Evolutionary conservation across 768 basidiomycete species (phyloP).

Genomic region (Termitomyces titanicus): DNA sequence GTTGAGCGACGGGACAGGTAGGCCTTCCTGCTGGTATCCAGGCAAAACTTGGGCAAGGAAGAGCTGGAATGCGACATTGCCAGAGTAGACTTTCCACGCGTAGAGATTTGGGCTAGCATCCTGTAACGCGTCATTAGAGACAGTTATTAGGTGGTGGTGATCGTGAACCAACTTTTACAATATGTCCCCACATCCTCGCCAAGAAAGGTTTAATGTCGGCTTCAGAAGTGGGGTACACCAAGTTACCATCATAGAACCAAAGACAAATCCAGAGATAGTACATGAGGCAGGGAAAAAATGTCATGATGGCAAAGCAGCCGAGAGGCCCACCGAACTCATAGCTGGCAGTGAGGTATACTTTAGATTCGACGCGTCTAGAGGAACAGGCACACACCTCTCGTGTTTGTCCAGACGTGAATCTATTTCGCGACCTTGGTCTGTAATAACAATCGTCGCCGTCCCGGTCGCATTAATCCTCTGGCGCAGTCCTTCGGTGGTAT

Average conservation of each 20-base stretch:
- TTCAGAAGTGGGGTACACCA: conserved; percentile 64
- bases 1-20: conserved; percentile 90
- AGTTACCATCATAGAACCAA: conserved; percentile 89
- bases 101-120: conserved; percentile 88
- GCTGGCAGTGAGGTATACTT: conserved; percentile 36
- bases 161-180: conserved; percentile 53
- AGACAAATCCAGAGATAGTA: conserved; percentile 99
- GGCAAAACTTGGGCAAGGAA: conserved; percentile 88
- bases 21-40: conserved; percentile 90
- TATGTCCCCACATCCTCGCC: conserved; percentile 78
- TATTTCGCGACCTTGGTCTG: conserved; percentile 68
- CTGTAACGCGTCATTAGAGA: conserved; percentile 34
- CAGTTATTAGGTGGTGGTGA: too few relatives aligned
- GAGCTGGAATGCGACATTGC: conserved; percentile 86
- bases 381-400: conserved; percentile 39
- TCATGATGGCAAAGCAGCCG: conserved; percentile 92
- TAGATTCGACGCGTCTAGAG: conserved; percentile 2
- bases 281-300: conserved; percentile 92
- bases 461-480: conserved; percentile 19
- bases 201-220: conserved; percentile 79
- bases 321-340: conserved; percentile 96
- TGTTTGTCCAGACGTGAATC: conserved; percentile 77
- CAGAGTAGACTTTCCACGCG: conserved; percentile 88
- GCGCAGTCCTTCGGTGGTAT: conserved; percentile 15
- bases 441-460: conserved; percentile 35